Percentiles rank a stretch among this genome's conserved stretches.
Conservation (phyloP, 495 filamentous ascomycete genomes). For the Glarea lozoyensis region DNA sequence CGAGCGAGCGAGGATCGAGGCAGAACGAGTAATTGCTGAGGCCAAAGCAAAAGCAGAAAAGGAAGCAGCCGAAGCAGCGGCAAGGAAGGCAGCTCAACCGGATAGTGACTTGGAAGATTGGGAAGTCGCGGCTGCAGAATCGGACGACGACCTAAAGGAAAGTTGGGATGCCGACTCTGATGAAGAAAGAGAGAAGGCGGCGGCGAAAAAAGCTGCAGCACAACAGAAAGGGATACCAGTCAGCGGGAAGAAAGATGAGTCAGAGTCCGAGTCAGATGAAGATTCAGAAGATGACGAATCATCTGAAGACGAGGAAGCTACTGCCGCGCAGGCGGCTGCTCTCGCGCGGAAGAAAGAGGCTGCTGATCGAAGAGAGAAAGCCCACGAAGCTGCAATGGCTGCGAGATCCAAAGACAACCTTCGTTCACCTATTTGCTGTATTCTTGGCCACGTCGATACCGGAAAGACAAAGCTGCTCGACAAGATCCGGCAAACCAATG, state of each 20-base stretch:
- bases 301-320: conserved; percentile 60
- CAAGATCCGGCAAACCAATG: conserved; percentile 98
- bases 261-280: conserved; percentile 13
- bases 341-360: conserved; percentile 78
- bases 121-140: conserved; percentile 75
- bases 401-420: conserved; percentile 91
- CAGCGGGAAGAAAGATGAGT: conserved; percentile 23
- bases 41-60: conserved; percentile 47
- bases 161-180: conserved; percentile 88
- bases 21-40: conserved; percentile 55
- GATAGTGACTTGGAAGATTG: conserved; percentile 70
- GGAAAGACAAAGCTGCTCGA: conserved; percentile 98
- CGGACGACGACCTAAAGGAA: conserved; percentile 71
- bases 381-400: conserved; percentile 84
- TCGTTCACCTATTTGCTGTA: conserved; percentile 97
- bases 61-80: conserved; percentile 48
- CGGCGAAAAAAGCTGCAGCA: conserved; percentile 26
- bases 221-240: conserved; percentile 27
- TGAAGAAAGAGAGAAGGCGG: conserved; percentile 54
- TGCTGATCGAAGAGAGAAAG: conserved; percentile 77
- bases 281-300: conserved; percentile 20
- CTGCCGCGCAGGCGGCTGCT: conserved; percentile 57
- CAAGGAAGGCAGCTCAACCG: conserved; percentile 43
- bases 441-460: conserved; percentile 99
- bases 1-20: conserved; percentile 54